A percentile compares a stretch with the other conserved stretches of the same genome.
Conservation (phyloP, 805 yeast species). For the Cyberlindnera samutprakarnensis region DNA sequence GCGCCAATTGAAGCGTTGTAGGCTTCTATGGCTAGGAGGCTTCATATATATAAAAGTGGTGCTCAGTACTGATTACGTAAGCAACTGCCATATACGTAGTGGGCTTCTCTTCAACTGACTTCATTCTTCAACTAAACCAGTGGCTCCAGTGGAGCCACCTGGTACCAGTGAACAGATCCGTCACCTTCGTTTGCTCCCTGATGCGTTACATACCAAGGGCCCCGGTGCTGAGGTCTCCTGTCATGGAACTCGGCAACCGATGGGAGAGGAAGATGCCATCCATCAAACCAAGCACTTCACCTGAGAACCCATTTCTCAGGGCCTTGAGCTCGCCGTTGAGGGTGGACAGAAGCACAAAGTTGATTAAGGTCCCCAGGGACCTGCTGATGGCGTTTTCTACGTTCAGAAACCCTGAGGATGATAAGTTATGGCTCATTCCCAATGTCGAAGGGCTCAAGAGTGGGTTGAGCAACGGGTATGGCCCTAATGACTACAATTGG, state of each 20-base stretch:
- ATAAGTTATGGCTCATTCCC: slow-evolving; percentile 8
- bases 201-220: neutral
- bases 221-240: neutral
- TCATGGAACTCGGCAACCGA: neutral
- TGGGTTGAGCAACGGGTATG: slow-evolving; percentile 7
- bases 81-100: too few relatives aligned
- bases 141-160: too few relatives aligned
- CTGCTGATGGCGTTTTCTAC: slow-evolving; percentile 3
- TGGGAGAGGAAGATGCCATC: slow-evolving; percentile 7
- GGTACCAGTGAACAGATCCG: too few relatives aligned
- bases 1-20: too few relatives aligned
- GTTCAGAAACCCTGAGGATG: slow-evolving; percentile 1
- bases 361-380: slow-evolving; percentile 11
- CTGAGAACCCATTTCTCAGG: slow-evolving; percentile 30
- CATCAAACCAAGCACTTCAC: slow-evolving; percentile 1
- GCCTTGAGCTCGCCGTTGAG: slow-evolving; percentile 37
- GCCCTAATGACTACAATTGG: slow-evolving; percentile 1
- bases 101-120: too few relatives aligned
- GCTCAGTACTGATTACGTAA: too few relatives aligned
- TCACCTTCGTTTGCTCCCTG: too few relatives aligned
- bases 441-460: slow-evolving; percentile 4
- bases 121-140: too few relatives aligned
- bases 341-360: slow-evolving; percentile 29
- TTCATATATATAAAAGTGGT: too few relatives aligned
- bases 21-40: too few relatives aligned